Base-by-base conservation (phyloP, 2,329 filamentous ascomycete species). In the Pestalotiopsis sp. region DNA sequence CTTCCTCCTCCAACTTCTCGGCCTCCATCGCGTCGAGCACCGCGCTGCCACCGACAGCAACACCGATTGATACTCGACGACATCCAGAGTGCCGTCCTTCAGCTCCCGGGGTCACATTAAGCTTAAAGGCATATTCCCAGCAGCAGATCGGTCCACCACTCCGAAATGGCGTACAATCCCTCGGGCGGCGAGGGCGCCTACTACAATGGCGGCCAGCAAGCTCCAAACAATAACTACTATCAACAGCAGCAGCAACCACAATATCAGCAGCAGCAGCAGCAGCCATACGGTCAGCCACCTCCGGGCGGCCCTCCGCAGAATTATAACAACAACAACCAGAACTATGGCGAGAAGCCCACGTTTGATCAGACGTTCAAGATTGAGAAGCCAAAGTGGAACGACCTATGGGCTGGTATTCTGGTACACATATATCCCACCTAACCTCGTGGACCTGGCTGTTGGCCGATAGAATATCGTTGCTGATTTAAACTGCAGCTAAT, bases 311-410 rank as follows among this genome's bases (percentile, higher is more conserved):
- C 52, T 31, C 52, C 27, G 45, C 41, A 66, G 9, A 49, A 41
- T 31, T 67, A 67, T 23, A 23, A 23, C 31, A 36, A 36, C 31
- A 36, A 36, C 45, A 20, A 56, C 27, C 27, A 36, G 7, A 39
- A 52, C 65, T 36, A 39, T 39, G 72, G 72, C 39, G 84, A 86
- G 70, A 88, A 88, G 76, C 82, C 83, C 41, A 82, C 82, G 38
- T 98, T 97, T 77, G 90, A 95, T 23, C 88, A 98, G 76, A 89
- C 90, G 1, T 98, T 98, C 85, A 91, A 91, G 80, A 80, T 98
- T 66, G 88, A 93, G 65, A 90, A 84, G 72, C 94, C 94, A n/a
- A 97, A 95, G 79, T 97, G 87, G 82, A 93, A 98, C 76, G 95
- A 98, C 78, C 78, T 93, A 31, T 98, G 95, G 95, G 95, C 95